A percentile compares a stretch with the other conserved stretches of the same genome.
phyloP scores from a whole-genome alignment of 1,139 yeast genomes.

The Yamadazyma sp. region DNA sequence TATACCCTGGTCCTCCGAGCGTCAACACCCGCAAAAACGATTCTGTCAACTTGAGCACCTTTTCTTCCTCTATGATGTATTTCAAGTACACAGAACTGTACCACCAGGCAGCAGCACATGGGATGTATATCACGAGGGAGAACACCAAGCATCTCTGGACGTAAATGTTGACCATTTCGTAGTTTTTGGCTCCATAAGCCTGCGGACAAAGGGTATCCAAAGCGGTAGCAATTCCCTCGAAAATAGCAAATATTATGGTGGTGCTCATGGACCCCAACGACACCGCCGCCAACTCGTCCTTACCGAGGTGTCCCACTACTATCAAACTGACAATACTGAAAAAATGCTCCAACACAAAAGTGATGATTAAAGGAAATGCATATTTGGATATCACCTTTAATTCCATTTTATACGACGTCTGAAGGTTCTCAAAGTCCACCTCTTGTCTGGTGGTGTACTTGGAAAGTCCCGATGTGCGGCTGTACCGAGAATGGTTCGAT shows the following conservation, averaged over 20 bases:
- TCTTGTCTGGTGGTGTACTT: conserved; percentile 17
- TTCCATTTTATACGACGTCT: conserved; percentile 49
- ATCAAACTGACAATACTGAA: conserved; percentile 70
- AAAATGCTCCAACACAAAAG: conserved; percentile 69
- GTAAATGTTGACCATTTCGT: conserved; percentile 57
- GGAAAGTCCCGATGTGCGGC: conserved; percentile 10
- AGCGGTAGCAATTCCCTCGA: conserved; percentile 87
- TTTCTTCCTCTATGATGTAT: conserved; percentile 55
- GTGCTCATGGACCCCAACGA: conserved; percentile 88
- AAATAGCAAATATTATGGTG: conserved; percentile 77
- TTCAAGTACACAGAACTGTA: conserved; percentile 54
- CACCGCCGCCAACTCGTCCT: conserved; percentile 73
- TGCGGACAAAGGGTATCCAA: conserved; percentile 87
- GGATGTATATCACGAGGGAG: conserved; percentile 55
- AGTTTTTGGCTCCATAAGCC: conserved; percentile 73
- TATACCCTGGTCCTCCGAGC: conserved; percentile 82
- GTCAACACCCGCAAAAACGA: conserved; percentile 63
- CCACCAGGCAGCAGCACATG: conserved; percentile 68
- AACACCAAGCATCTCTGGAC: conserved; percentile 64
- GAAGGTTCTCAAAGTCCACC: conserved; percentile 38
- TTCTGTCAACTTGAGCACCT: conserved; percentile 64
- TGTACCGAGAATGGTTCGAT: conserved; percentile 13
- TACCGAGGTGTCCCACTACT: conserved; percentile 74
- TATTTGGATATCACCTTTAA: conserved; percentile 49
- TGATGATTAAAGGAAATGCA: conserved; percentile 62